Percentiles rank a stretch among this genome's conserved stretches.
These are phyloP conservation scores for Wallacemonas sp. DNA, from an alignment of 208 protist genomes.

Conservation along the genomic window DNA sequence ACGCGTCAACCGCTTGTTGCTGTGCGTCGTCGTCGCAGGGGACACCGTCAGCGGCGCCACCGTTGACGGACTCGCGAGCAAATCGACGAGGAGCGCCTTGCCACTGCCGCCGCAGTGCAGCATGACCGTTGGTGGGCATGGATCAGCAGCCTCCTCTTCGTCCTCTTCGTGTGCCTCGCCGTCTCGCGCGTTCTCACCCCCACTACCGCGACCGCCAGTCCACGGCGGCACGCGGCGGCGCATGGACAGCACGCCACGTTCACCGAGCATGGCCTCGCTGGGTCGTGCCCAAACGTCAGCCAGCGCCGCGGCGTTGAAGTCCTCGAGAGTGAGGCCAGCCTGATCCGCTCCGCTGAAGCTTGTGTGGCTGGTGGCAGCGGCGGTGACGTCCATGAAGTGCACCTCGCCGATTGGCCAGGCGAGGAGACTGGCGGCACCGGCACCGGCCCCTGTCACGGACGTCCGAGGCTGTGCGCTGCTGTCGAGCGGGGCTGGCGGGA, in stretches of 20 bases:
- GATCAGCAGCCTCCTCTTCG: no score
- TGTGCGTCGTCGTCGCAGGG: not conserved
- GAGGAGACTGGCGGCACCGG: slow-evolving; percentile 16
- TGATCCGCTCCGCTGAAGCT: not conserved
- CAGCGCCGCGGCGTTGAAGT: slow-evolving; percentile 5
- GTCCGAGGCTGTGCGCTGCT: not conserved
- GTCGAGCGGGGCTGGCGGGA: slow-evolving; percentile 48
- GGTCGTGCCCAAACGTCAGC: slow-evolving; percentile 17
- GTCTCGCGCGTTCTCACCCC: not conserved
- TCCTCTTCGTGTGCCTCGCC: no score
- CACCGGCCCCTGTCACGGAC: slow-evolving; percentile 18
- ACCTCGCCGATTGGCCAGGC: slow-evolving; percentile 53
- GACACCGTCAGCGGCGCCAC: slow-evolving; percentile 4
- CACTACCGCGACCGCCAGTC: not conserved
- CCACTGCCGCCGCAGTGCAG: not conserved
- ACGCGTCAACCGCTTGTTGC: not conserved
- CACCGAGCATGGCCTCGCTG: slow-evolving; percentile 8
- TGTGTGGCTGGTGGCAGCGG: not conserved
- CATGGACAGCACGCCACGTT: slow-evolving; percentile 13
- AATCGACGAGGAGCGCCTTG: slow-evolving; percentile 12
- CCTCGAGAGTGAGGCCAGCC: not conserved
- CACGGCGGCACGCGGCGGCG: not conserved
- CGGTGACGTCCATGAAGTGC: slow-evolving; percentile 53
- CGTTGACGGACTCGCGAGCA: slow-evolving; percentile 9
- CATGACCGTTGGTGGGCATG: not conserved